Evolutionary conservation across 495 filamentous ascomycete genomes (phyloP).

Genomic region (Rhizodiscina lignyota): DNA sequence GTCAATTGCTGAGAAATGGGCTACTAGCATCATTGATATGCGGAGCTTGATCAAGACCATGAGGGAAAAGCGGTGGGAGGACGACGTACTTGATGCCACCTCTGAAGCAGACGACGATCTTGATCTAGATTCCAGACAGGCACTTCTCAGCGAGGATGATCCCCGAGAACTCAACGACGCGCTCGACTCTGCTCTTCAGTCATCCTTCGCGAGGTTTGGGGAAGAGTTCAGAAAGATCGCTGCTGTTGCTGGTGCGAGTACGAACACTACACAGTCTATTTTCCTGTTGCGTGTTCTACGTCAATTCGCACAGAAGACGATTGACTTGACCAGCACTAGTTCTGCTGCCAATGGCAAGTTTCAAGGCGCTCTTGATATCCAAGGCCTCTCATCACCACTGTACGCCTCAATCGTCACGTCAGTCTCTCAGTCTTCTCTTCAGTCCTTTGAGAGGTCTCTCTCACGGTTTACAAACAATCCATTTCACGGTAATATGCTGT

Average conservation of each 20-base stretch:
- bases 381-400: slow-evolving; percentile 9
- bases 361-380: too few species aligned
- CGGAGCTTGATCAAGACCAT: slow-evolving; percentile 47
- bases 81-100: too few species aligned
- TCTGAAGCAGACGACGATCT: slow-evolving; percentile 61
- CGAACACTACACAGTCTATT: too few species aligned
- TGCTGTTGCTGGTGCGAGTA: too few species aligned
- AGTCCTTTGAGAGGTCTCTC: slow-evolving; percentile 2
- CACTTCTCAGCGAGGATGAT: slow-evolving; percentile 55
- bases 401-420: slow-evolving; percentile 8
- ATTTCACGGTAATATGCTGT: too few species aligned
- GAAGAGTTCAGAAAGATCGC: too few species aligned
- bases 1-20: slow-evolving; percentile 50
- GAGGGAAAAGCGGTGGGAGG: slow-evolving; percentile 53
- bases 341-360: too few species aligned
- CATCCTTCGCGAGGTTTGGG: slow-evolving; percentile 45
- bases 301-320: too few species aligned
- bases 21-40: slow-evolving; percentile 40
- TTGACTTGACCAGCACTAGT: too few species aligned
- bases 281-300: too few species aligned
- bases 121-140: slow-evolving; percentile 46
- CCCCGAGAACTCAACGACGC: slow-evolving; percentile 43
- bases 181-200: slow-evolving; percentile 36
- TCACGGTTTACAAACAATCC: neutral
- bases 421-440: slow-evolving; percentile 2